Conservation (phyloP, 2,329 filamentous ascomycete species). For the Pestalotiopsis sp. region DNA sequence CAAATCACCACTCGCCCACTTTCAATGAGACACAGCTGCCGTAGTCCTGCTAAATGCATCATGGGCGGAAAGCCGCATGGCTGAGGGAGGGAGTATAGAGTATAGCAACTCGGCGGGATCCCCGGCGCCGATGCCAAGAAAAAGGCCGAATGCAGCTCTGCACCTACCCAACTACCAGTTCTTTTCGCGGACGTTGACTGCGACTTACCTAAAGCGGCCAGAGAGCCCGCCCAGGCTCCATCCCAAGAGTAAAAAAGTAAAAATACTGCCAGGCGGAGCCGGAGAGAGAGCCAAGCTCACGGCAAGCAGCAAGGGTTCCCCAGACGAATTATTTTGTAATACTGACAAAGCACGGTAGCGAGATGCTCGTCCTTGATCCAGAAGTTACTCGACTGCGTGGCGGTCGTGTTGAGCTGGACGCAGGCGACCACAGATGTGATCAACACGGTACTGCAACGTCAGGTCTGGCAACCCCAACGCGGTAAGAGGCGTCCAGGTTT, state of each 20-base stretch:
- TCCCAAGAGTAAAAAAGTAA: background rate
- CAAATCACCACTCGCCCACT: background rate
- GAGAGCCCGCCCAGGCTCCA: background rate
- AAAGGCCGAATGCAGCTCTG: constrained; percentile 6
- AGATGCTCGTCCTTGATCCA: background rate
- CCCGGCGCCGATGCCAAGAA: constrained; percentile 6
- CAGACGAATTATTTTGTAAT: constrained; percentile 7
- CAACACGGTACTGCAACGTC: background rate
- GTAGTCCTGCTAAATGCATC: background rate
- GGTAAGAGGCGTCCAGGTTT: background rate
- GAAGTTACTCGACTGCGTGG: background rate
- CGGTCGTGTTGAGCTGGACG: background rate
- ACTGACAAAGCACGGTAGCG: constrained; percentile 12
- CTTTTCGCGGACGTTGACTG: background rate
- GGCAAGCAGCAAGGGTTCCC: constrained; percentile 9
- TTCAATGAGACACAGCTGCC: background rate
- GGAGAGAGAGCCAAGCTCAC: background rate
- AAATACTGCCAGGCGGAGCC: background rate
- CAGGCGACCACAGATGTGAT: background rate
- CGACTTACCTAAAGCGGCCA: constrained; percentile 11
- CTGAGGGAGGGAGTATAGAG: background rate
- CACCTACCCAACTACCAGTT: background rate
- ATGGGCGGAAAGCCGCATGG: background rate
- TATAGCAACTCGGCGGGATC: background rate
- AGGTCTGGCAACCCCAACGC: background rate